Conservation (phyloP, 2,329 filamentous ascomycete genomes). For the Rhinocladiella similis region DNA sequence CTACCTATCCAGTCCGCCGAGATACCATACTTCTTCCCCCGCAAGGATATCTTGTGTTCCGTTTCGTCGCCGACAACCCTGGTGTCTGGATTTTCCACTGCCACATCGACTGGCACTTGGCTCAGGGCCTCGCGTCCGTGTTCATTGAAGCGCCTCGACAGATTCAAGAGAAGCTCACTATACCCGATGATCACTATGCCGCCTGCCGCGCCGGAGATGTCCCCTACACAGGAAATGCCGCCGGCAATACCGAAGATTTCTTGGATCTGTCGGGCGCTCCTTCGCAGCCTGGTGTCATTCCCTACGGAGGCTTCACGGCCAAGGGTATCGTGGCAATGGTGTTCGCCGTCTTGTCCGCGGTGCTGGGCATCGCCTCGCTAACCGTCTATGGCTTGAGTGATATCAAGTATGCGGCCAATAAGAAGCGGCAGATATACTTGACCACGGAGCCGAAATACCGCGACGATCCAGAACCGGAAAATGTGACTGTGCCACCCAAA, state of each 20-base stretch:
- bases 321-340: conserved; percentile 72
- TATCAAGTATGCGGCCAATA: conserved; percentile 6
- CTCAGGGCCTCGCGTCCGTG: conserved; percentile 45
- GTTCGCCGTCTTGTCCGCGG: conserved; percentile 68
- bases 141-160: conserved; percentile 40
- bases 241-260: conserved; percentile 65
- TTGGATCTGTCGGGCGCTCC: conserved; percentile 66
- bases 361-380: conserved; percentile 68
- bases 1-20: conserved; percentile 35
- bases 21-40: conserved; percentile 57
- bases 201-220: conserved; percentile 48
- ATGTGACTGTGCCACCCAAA: too few species aligned
- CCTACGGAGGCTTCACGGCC: conserved; percentile 65
- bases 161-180: conserved; percentile 59
- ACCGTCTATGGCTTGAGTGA: conserved; percentile 59
- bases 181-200: conserved; percentile 27
- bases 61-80: conserved; percentile 57
- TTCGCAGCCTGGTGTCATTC: conserved; percentile 55
- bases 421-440: too few species aligned
- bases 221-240: conserved; percentile 65
- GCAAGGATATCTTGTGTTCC: conserved; percentile 55
- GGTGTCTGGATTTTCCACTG: conserved; percentile 54
- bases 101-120: conserved; percentile 56
- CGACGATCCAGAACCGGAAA: too few species aligned
- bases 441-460: too few species aligned